Evolutionary conservation across 1,284 basidiomycete genomes (phyloP).

Genomic region (Marasmius tenuissimus): DNA sequence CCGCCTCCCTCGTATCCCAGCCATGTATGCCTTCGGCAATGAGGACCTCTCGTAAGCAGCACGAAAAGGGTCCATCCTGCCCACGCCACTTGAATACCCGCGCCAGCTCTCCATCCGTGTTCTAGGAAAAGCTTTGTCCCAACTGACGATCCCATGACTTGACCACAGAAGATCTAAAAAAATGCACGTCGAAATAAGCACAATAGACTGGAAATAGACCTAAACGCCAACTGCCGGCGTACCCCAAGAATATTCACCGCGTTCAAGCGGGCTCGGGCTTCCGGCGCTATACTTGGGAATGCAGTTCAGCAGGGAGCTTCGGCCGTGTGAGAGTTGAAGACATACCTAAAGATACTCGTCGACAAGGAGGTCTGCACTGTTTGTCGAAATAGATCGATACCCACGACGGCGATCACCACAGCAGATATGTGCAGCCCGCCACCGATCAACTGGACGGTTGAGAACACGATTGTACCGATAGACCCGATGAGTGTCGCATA

Average conservation of each 20-base stretch:
- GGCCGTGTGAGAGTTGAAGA: background rate
- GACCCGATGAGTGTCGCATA: slow-evolving; percentile 57
- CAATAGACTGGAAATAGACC: slow-evolving; percentile 4
- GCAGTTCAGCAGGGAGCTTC: background rate
- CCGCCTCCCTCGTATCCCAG: slow-evolving; percentile 56
- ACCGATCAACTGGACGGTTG: slow-evolving; percentile 51
- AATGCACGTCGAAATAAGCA: background rate
- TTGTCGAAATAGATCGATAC: slow-evolving; percentile 46
- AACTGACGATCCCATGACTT: slow-evolving; percentile 65
- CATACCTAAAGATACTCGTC: slow-evolving; percentile 37
- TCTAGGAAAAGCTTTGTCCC: slow-evolving; percentile 60
- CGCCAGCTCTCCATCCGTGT: slow-evolving; percentile 60
- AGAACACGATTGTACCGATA: slow-evolving; percentile 39
- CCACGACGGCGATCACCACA: slow-evolving; percentile 39
- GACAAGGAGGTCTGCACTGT: slow-evolving; percentile 36
- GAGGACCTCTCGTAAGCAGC: slow-evolving; percentile 54
- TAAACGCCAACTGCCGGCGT: slow-evolving; percentile 1
- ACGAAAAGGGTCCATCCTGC: slow-evolving; percentile 44
- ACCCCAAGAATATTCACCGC: slow-evolving; percentile 41
- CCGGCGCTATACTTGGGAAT: slow-evolving; percentile 13
- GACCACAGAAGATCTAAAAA: slow-evolving; percentile 52
- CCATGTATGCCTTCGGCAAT: slow-evolving; percentile 51
- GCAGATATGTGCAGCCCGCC: slow-evolving; percentile 61
- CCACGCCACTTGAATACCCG: slow-evolving; percentile 50
- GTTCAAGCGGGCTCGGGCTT: slow-evolving; percentile 41